A percentile compares a stretch with the other conserved stretches of the same genome.
Conservation (phyloP, 2,329 filamentous ascomycete species). For the Drechslerella dactyloides region DNA sequence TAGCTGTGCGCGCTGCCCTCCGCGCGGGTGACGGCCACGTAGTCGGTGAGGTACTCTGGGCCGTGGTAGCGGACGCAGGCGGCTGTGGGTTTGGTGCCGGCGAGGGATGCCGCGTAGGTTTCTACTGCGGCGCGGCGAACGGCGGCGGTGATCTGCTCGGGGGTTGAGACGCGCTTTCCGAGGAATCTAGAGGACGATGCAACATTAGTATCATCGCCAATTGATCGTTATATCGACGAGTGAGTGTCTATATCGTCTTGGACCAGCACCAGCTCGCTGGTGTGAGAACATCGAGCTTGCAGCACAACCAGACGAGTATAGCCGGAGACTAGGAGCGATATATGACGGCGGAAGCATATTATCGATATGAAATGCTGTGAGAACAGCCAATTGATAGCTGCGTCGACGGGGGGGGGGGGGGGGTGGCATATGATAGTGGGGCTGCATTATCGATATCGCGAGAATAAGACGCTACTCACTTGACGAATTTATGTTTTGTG, state of each 20-base stretch:
- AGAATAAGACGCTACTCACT: background rate
- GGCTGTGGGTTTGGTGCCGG: conserved; percentile 22
- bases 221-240: background rate
- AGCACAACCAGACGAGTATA: no score
- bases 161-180: conserved; percentile 11
- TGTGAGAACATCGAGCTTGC: no score
- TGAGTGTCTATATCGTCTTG: no score
- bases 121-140: conserved; percentile 40
- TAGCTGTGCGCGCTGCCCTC: conserved; percentile 14
- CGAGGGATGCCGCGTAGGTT: conserved; percentile 29
- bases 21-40: conserved; percentile 24
- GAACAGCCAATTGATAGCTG: no score
- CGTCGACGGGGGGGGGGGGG: no score
- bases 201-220: background rate
- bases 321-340: no score
- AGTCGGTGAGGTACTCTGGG: conserved; percentile 41
- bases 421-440: no score
- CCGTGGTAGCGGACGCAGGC: conserved; percentile 42
- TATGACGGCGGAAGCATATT: no score
- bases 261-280: no score
- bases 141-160: conserved; percentile 35
- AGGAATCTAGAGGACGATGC: conserved; percentile 20
- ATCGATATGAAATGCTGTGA: no score
- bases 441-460: background rate
- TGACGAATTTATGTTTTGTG: conserved; percentile 22